Percentiles rank a stretch among this genome's conserved stretches.
Conservation (phyloP, 371 early-diverging fungal genomes). For the Apophysomyces ossiformis region DNA sequence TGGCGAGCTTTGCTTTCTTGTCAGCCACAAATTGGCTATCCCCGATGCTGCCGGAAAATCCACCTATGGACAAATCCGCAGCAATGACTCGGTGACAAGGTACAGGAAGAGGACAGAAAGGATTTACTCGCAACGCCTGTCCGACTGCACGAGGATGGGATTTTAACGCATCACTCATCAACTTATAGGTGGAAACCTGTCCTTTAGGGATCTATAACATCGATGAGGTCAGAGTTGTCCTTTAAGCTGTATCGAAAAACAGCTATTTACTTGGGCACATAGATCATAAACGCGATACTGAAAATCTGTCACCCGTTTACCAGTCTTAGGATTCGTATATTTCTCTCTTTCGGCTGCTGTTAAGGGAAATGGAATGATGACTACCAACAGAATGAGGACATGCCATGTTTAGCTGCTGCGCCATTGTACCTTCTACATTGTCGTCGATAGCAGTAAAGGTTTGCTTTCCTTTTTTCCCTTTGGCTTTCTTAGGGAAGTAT, state of each 20-base stretch:
- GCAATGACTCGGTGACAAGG: constrained; percentile 86
- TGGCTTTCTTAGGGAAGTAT: not conserved
- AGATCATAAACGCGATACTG: constrained; percentile 76
- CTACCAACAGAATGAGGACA: constrained; percentile 15
- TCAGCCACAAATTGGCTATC: constrained; percentile 62
- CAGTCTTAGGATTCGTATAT: constrained; percentile 60
- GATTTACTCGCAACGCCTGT: constrained; percentile 75
- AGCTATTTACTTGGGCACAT: constrained; percentile 58
- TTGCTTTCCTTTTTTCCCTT: constrained; percentile 5
- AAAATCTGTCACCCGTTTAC: constrained; percentile 66
- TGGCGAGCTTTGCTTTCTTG: constrained; percentile 70
- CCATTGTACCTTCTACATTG: constrained; percentile 25
- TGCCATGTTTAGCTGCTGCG: not conserved
- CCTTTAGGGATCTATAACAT: constrained; percentile 63
- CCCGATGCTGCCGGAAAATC: constrained; percentile 73
- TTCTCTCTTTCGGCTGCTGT: constrained; percentile 41
- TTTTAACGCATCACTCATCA: constrained; percentile 66
- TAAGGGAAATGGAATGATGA: constrained; percentile 45
- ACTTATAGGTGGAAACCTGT: constrained; percentile 77
- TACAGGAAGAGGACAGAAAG: constrained; percentile 76
- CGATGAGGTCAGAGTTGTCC: not conserved
- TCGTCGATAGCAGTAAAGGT: constrained; percentile 32
- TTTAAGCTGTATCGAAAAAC: too few species aligned
- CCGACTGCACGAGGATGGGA: constrained; percentile 79
- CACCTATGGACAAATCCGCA: constrained; percentile 70